phyloP scores from a whole-genome alignment of 1,284 basidiomycete genomes.

The Rhodotorula sp. region DNA sequence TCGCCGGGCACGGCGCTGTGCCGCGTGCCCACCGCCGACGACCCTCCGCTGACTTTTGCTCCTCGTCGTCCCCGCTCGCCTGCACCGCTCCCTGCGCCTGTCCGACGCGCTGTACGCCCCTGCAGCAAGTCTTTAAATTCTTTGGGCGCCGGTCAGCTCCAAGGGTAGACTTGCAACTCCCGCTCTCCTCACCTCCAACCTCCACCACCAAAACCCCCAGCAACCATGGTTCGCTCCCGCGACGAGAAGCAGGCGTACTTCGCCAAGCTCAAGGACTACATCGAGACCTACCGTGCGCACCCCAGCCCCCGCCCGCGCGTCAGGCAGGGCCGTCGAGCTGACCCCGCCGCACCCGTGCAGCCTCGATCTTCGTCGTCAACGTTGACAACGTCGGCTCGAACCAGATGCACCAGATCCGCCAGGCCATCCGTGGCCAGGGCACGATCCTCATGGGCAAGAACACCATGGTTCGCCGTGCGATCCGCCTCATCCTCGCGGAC shows the following conservation, averaged over 20 bases:
- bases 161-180: conserved; percentile 41
- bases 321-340: neutral
- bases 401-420: conserved; percentile 98
- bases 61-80: neutral
- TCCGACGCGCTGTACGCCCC: neutral
- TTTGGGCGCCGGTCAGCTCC: conserved; percentile 42
- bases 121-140: conserved; percentile 46
- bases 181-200: conserved; percentile 6
- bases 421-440: conserved; percentile 92
- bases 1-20: too few relatives aligned
- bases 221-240: conserved; percentile 43
- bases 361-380: conserved; percentile 98
- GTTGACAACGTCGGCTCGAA: conserved; percentile 99
- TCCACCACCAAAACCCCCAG: neutral
- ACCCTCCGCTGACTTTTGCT: conserved; percentile 7
- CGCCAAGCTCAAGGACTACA: conserved; percentile 87
- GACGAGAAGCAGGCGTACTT: conserved; percentile 90
- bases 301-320: neutral
- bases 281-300: conserved; percentile 81
- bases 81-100: neutral
- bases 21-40: too few relatives aligned
- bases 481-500: conserved; percentile 85
- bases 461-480: conserved; percentile 99
- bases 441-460: conserved; percentile 99
- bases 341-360: conserved; percentile 55